Conservation (phyloP, 1,139 yeast genomes). For the Tardiomyces blankii region DNA sequence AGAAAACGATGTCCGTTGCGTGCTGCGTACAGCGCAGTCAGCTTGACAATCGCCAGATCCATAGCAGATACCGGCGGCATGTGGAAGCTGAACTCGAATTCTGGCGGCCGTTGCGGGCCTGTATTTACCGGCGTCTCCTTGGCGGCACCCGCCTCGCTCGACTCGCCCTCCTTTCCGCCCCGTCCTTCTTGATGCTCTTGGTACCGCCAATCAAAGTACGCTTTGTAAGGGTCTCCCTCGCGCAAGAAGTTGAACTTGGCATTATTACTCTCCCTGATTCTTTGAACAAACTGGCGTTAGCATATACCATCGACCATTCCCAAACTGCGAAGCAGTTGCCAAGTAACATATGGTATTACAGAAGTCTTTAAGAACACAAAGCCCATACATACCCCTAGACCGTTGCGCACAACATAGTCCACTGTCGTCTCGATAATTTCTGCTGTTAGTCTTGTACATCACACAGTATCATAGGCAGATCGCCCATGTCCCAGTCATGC, state of each 20-base stretch:
- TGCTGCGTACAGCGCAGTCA: conserved; percentile 61
- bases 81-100: conserved; percentile 33
- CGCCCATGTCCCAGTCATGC: too few relatives aligned
- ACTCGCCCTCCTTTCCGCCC: conserved; percentile 10
- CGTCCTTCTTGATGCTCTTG: conserved; percentile 17
- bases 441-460: not conserved
- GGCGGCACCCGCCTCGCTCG: conserved; percentile 3
- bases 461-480: too few relatives aligned
- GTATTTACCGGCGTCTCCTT: conserved; percentile 2
- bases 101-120: conserved; percentile 1
- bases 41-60: conserved; percentile 60
- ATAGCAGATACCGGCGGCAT: conserved; percentile 47
- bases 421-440: conserved; percentile 61
- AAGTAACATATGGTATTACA: too few relatives aligned
- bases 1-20: conserved; percentile 41
- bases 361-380: too few relatives aligned
- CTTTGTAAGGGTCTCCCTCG: conserved; percentile 42
- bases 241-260: conserved; percentile 55
- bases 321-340: not conserved
- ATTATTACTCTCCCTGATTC: conserved; percentile 29
- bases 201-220: conserved; percentile 40
- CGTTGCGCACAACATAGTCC: conserved; percentile 53
- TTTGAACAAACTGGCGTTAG: not conserved
- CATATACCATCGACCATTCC: not conserved
- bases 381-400: conserved; percentile 22